These are phyloP conservation scores for Trametes pubescens DNA, from an alignment of 1,284 basidiomycete genomes.

Conservation along the genomic window DNA sequence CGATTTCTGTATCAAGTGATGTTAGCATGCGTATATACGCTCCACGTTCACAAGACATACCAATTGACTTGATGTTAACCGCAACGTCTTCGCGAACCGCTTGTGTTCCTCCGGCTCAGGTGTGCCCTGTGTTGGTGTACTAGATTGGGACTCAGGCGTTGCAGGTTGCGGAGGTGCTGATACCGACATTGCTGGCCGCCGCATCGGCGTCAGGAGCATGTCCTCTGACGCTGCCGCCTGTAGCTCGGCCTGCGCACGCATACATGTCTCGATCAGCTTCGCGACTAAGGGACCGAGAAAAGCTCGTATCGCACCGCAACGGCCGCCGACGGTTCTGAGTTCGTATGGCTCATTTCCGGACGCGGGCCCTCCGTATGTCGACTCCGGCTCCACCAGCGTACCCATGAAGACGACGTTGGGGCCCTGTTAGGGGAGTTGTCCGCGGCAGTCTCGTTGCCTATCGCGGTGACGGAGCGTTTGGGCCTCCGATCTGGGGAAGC, in stretches of 20 bases:
- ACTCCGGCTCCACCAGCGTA: conserved; percentile 78
- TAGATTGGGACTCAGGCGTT: conserved; percentile 3
- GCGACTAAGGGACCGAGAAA: background rate
- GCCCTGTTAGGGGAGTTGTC: conserved; percentile 52
- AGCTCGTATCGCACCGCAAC: conserved; percentile 26
- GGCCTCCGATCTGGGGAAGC: conserved; percentile 38
- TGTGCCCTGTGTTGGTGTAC: conserved; percentile 11
- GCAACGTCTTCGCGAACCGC: conserved; percentile 92
- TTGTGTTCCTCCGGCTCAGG: conserved; percentile 41
- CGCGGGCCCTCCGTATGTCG: conserved; percentile 44
- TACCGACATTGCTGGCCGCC: conserved; percentile 28
- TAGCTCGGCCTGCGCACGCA: conserved; percentile 1
- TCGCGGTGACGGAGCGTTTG: conserved; percentile 25
- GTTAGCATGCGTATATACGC: background rate
- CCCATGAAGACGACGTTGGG: conserved; percentile 74
- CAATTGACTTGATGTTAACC: conserved; percentile 86
- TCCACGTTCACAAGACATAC: conserved; percentile 50
- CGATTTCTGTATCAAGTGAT: conserved; percentile 68
- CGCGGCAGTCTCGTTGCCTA: conserved; percentile 29
- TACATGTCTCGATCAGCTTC: background rate
- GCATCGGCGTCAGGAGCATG: conserved; percentile 10
- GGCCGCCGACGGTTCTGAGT: conserved; percentile 32
- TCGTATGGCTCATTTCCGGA: conserved; percentile 37
- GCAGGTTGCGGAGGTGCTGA: conserved; percentile 25
- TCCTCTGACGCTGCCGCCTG: background rate